Percentiles rank a stretch among this genome's conserved stretches.
These are phyloP conservation scores for Alternaria sp. DNA, from an alignment of 2,329 filamentous ascomycete species.

Conservation along the genomic window DNA sequence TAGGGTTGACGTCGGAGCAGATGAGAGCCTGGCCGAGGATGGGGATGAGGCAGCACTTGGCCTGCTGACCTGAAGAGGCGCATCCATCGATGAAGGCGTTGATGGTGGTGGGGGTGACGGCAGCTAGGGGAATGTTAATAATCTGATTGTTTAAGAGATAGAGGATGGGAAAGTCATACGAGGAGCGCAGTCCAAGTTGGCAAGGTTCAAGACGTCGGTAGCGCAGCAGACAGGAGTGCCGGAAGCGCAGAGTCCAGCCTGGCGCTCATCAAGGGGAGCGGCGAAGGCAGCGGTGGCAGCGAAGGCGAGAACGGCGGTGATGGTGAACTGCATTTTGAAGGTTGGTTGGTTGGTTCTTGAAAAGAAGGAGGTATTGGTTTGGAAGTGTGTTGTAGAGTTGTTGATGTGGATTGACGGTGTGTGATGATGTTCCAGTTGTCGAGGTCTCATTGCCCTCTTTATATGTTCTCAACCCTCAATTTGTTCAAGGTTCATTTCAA, in stretches of 20 bases:
- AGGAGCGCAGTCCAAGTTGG: constrained; percentile 64
- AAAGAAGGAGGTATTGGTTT: constrained; percentile 7
- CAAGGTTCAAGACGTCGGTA: constrained; percentile 67
- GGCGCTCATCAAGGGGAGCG: constrained; percentile 44
- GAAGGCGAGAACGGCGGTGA: constrained; percentile 45
- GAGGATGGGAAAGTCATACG: constrained; percentile 55
- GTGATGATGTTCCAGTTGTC: constrained; percentile 31
- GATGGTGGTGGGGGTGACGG: constrained; percentile 48
- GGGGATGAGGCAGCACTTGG: constrained; percentile 66
- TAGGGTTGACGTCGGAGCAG: constrained; percentile 44
- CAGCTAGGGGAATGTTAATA: constrained; percentile 40
- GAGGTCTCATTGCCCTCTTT: constrained; percentile 35
- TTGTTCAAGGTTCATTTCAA: constrained; percentile 16
- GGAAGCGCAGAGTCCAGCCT: constrained; percentile 46
- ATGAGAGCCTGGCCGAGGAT: constrained; percentile 55
- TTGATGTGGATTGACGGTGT: constrained; percentile 32
- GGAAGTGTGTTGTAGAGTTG: constrained; percentile 17
- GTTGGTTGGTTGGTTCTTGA: constrained; percentile 12
- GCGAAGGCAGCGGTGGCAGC: constrained; percentile 41
- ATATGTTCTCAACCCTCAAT: constrained; percentile 33
- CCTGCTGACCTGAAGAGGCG: constrained; percentile 60
- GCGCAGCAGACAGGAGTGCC: constrained; percentile 65
- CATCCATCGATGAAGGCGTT: constrained; percentile 59
- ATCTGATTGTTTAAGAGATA: neutral
- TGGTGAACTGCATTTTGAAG: constrained; percentile 48